Conservation (phyloP, 371 early-diverging fungal species). For the Chytridium lagenaria region DNA sequence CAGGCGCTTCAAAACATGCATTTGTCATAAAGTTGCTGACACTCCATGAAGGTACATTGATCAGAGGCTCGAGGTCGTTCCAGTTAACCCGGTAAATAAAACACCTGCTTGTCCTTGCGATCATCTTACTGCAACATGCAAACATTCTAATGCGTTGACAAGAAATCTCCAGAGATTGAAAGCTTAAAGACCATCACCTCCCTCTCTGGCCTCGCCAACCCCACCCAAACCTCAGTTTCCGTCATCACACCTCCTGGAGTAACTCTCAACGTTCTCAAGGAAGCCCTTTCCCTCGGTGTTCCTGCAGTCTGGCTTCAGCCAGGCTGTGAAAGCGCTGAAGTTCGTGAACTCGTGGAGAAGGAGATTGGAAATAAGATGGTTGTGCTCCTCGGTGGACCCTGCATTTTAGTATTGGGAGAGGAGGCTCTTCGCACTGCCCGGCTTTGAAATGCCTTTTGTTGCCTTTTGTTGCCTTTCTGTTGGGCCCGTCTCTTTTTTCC, state of each 20-base stretch:
- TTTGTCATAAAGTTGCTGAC: background rate
- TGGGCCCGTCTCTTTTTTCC: no score
- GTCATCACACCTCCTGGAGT: slow-evolving; percentile 82
- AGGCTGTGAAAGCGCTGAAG: slow-evolving; percentile 68
- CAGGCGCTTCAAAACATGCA: background rate
- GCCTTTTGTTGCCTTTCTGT: no score
- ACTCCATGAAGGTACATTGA: slow-evolving; percentile 33
- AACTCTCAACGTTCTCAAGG: slow-evolving; percentile 65
- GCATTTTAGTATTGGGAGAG: slow-evolving; percentile 70
- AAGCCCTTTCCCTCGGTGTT: slow-evolving; percentile 70
- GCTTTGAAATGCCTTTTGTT: slow-evolving; percentile 13
- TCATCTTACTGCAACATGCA: background rate
- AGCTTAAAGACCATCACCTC: slow-evolving; percentile 49
- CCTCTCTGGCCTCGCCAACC: slow-evolving; percentile 54
- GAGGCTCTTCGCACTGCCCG: slow-evolving; percentile 24
- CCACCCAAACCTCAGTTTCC: slow-evolving; percentile 62
- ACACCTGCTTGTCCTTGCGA: background rate
- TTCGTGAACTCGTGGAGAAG: slow-evolving; percentile 44
- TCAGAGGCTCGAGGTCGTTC: slow-evolving; percentile 37
- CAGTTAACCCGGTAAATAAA: slow-evolving; percentile 51
- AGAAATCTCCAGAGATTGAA: slow-evolving; percentile 64
- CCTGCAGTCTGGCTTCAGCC: slow-evolving; percentile 83
- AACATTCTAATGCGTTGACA: background rate
- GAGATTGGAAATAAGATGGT: slow-evolving; percentile 61
- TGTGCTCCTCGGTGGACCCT: slow-evolving; percentile 74